These are phyloP conservation scores for Peniophora sp. DNA, from an alignment of 1,284 basidiomycete species.

Conservation along the genomic window DNA sequence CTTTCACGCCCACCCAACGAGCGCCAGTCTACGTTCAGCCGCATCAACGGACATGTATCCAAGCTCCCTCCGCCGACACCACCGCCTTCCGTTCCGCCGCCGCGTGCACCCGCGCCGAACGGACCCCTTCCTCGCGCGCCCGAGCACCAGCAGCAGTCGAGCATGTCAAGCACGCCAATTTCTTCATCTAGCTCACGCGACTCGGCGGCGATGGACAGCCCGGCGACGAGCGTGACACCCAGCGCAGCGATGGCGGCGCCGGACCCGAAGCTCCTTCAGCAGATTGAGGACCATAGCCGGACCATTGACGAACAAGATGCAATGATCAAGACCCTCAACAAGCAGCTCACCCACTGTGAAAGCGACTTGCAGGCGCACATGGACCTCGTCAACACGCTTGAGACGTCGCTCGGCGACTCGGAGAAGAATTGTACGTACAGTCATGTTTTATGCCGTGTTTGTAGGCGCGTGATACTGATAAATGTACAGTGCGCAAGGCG, in stretches of 20 bases:
- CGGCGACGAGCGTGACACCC: conserved; percentile 48
- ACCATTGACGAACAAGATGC: conserved; percentile 77
- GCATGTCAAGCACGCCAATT: conserved; percentile 30
- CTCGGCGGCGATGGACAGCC: conserved; percentile 48
- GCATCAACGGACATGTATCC: conserved; percentile 49
- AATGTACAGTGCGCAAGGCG: conserved; percentile 69
- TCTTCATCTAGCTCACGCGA: conserved; percentile 52
- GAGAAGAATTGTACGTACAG: conserved; percentile 77
- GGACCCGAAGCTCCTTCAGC: conserved; percentile 50
- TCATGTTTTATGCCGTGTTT: conserved; percentile 6
- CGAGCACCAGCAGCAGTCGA: conserved; percentile 29
- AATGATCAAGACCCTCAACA: conserved; percentile 89
- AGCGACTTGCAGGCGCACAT: conserved; percentile 87
- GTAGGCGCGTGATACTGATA: conserved; percentile 9
- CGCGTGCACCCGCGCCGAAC: conserved; percentile 72
- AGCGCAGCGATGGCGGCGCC: conserved; percentile 25
- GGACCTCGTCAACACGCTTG: conserved; percentile 79
- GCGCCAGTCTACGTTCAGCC: conserved; percentile 44
- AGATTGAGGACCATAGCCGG: conserved; percentile 68
- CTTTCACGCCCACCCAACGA: conserved; percentile 42
- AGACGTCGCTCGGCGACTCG: conserved; percentile 78
- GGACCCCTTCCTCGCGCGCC: conserved; percentile 18
- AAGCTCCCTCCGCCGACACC: conserved; percentile 87
- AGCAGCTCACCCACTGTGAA: conserved; percentile 87
- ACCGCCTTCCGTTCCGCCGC: conserved; percentile 82